Evolutionary conservation across 345 rosid species (phyloP), one percentile per base, ranked within the genome.

Genomic region (Lagerstroemia speciosa): DNA sequence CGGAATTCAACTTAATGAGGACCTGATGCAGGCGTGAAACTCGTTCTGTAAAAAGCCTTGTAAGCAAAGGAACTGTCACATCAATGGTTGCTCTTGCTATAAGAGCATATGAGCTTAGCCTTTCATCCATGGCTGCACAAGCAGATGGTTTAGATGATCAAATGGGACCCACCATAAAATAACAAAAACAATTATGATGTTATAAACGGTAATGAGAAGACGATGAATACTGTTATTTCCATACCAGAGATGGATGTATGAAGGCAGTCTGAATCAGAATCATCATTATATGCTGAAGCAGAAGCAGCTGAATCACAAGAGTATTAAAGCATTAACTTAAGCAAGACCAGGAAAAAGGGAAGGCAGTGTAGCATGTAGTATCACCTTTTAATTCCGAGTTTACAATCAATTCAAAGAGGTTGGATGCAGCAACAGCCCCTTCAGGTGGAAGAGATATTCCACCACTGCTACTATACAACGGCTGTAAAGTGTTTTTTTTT

Each of bases 81-180:
- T 86, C 96, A 67, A 83, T 81, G 70, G 97, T 83, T 64, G 92
- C 95, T 86, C 99, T 87, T 52, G 90, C 99, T 73, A 94, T 89
- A 77, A 94, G 95, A 46, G 97, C 97, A 85, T 94, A 94, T 57
- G 97, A 91, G 72, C 85, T 86, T 76, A 94, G 82, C 69, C 99
- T 88, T 77, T 91, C 99, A 71, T 94, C 93, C 99, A 94, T 94
- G 45, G 93, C 99, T 94, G 90, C 74, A 81, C 78, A 71, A 50
- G 79, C 69, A 84, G 41, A 29, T 53, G 57, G 64, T 53, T 52
- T 17, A 58, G 27, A 52, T 48, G 24, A 41, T 37, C 31, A 36
- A 65, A 65, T 19, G 20, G 50, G 30, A 65, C 14, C 10, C 67
- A 22, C 8, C 4, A 30, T 27, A 36, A 65, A 40, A 65, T 20